phyloP scores from a whole-genome alignment of 257 asterid species.

The Capsicum baccatum region DNA sequence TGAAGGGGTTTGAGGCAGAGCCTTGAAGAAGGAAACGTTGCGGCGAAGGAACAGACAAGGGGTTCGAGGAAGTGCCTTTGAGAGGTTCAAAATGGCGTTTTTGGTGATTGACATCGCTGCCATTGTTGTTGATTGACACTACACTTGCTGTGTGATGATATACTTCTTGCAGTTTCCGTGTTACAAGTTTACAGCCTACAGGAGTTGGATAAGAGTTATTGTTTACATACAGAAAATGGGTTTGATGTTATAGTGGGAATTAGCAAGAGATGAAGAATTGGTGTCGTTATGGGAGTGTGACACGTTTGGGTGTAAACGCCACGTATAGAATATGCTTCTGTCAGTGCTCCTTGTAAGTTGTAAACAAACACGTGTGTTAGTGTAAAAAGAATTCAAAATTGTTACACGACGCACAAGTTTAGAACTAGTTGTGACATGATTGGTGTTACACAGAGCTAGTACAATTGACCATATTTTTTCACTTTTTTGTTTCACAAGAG shows the following conservation, averaged over 20 bases:
- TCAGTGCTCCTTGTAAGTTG: background rate
- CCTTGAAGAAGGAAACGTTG: conserved; percentile 35
- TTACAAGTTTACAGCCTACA: background rate
- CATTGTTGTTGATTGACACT: conserved; percentile 39
- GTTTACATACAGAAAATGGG: background rate
- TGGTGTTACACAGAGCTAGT: too few species aligned
- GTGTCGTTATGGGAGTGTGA: background rate
- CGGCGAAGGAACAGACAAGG: conserved; percentile 37
- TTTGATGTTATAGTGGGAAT: conserved; percentile 16
- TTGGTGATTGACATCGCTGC: conserved; percentile 55
- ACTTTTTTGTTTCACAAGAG: too few species aligned
- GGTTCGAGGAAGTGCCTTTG: conserved; percentile 49
- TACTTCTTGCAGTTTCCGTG: background rate
- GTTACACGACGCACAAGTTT: background rate
- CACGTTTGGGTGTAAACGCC: conserved; percentile 23
- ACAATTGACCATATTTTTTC: too few species aligned
- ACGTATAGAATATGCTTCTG: background rate
- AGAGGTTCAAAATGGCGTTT: conserved; percentile 44
- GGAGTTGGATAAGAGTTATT: background rate
- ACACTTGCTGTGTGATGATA: too few species aligned
- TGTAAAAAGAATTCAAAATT: background rate
- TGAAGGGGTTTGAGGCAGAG: conserved; percentile 46
- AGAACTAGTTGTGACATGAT: too few species aligned
- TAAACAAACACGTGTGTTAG: background rate
- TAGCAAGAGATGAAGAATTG: background rate